These are phyloP conservation scores for Tripidium arundinaceum DNA, from an alignment of 202 grass and related monocot species.

Conservation along the genomic window DNA sequence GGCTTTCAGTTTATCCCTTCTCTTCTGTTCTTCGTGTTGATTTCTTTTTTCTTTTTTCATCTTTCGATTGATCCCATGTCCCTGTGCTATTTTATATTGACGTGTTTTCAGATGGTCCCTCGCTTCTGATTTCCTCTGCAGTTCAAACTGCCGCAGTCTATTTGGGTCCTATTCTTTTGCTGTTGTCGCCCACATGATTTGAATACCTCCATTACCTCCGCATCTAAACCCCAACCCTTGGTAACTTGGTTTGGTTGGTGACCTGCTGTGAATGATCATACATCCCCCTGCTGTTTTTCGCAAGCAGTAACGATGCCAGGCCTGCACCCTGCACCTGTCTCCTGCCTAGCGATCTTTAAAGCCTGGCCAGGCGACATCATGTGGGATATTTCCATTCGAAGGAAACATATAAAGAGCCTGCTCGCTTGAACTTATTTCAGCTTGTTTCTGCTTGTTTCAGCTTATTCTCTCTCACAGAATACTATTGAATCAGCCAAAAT, in stretches of 20 bases:
- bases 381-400: slow-evolving; percentile 24
- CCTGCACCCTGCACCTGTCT: slow-evolving; percentile 21
- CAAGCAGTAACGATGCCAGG: slow-evolving; percentile 30
- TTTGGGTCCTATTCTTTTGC: slow-evolving; percentile 31
- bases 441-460: too few relatives aligned
- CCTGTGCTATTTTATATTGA: background rate
- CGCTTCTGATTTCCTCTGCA: slow-evolving; percentile 36
- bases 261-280: slow-evolving; percentile 29
- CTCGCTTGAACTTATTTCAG: too few relatives aligned
- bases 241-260: slow-evolving; percentile 40
- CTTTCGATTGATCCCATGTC: background rate
- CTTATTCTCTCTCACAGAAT: too few relatives aligned
- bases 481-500: too few relatives aligned
- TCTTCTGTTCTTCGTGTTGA: background rate
- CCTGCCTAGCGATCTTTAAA: slow-evolving; percentile 15
- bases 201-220: background rate
- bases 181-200: slow-evolving; percentile 16
- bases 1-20: background rate
- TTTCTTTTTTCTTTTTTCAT: background rate
- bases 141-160: slow-evolving; percentile 46
- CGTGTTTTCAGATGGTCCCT: slow-evolving; percentile 36
- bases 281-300: background rate
- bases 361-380: slow-evolving; percentile 27
- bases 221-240: slow-evolving; percentile 28
- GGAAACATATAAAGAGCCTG: slow-evolving; percentile 33